Base-by-base conservation (phyloP, 192 early-diverging fungal species). In the Entomortierella chlamydospora region DNA sequence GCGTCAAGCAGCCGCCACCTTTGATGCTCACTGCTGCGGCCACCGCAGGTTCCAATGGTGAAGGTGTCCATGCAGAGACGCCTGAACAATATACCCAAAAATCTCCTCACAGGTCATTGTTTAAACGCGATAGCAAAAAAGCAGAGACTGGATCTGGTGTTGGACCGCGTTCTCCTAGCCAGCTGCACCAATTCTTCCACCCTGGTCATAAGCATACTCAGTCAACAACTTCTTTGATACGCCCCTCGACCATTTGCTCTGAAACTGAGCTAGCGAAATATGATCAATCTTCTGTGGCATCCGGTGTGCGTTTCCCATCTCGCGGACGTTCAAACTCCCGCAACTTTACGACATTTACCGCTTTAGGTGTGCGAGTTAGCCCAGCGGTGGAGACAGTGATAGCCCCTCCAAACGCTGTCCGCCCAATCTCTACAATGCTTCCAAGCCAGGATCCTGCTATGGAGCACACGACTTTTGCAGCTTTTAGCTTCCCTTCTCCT, bases 401-500 rank as follows among this genome's bases (percentile, higher is more conserved):
- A 7, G 5, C 43, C 5, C 26, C n/a, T 53, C 6, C 37, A 13
- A 31, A 29, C 34, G 13, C 29, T 22, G 28, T 22, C 31, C 15
- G 5, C 22, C 12, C 45, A 47, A 29, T 30, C n/a, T 34, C 28
- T 12, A 2, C 42, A 9, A 37, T 34, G 23, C 18, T 59, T 0
- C 20, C 41, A 20, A 60, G 25, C 4, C 31, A 50, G 0, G 51
- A 60, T 41, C 47, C 31, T 33, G 47, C 30, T 39, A 61, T 64
- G 57, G 61, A 60, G 23, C 76, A 79, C 25, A 70, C 76, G 0
- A 59, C 68, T 11, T 79, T 79, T 56, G 49, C 76, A 13, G 76
- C 68, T 6, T 79, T 79, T 61, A 66, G 76, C 18, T 79, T 79
- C 34, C 76, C 76, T 0, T 70, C 76, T 4, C 76, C 76, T 7